A percentile compares a stretch with the other conserved stretches of the same genome.
Conservation (phyloP, 2,329 filamentous ascomycete genomes). For the Albifimbria verrucaria region DNA sequence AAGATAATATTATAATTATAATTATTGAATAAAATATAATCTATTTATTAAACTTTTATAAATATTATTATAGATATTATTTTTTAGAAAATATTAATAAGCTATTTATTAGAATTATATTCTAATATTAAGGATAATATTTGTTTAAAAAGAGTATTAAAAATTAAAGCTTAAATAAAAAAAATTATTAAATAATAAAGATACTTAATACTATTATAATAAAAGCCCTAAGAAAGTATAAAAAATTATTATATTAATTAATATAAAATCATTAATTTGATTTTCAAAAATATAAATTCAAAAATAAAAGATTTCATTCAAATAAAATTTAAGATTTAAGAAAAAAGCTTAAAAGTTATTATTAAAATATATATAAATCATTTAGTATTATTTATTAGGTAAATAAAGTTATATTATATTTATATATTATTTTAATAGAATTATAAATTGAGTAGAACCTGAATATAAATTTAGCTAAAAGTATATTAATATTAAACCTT, state of each 20-base stretch:
- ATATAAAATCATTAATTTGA: neutral
- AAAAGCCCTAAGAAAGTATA: neutral
- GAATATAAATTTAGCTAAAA: neutral
- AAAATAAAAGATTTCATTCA: neutral
- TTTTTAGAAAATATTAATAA: neutral
- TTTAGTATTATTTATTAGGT: neutral
- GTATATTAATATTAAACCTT: neutral
- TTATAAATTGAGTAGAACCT: neutral
- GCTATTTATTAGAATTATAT: neutral
- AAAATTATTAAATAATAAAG: neutral
- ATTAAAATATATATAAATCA: neutral
- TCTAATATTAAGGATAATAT: neutral
- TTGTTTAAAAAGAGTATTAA: neutral
- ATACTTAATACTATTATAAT: neutral
- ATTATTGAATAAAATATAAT: neutral
- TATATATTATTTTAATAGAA: neutral
- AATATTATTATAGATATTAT: slow-evolving; percentile 1
- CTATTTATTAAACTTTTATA: neutral
- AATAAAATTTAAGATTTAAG: neutral
- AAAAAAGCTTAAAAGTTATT: neutral
- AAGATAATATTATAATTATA: neutral
- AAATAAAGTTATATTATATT: neutral
- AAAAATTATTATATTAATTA: slow-evolving; percentile 2
- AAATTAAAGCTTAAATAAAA: neutral
- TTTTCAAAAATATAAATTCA: too few relatives aligned